Conservation (phyloP, 306 rosid species). For the Crataegus laevigata region DNA sequence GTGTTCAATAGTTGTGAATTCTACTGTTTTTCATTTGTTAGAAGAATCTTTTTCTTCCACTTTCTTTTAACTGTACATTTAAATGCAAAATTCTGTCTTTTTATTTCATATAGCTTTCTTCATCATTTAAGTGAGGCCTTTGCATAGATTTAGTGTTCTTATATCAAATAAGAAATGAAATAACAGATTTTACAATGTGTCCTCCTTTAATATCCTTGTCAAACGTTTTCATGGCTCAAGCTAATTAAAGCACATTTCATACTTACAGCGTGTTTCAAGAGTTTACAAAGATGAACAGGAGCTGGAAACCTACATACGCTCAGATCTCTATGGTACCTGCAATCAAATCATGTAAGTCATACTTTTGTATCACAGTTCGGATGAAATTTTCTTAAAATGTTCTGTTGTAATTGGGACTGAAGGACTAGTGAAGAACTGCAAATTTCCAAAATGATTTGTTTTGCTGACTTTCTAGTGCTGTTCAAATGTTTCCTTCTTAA, state of each 20-base stretch:
- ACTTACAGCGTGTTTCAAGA: slow-evolving; percentile 56
- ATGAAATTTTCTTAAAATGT: slow-evolving; percentile 1
- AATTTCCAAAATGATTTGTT: background rate
- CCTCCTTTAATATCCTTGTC: slow-evolving; percentile 3
- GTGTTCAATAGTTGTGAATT: background rate
- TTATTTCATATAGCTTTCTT: background rate
- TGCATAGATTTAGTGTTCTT: background rate
- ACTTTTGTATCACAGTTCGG: slow-evolving; percentile 13
- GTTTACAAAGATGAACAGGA: slow-evolving; percentile 78
- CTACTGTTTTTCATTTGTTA: background rate
- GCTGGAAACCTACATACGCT: slow-evolving; percentile 74
- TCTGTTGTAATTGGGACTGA: background rate
- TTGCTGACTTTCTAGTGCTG: background rate
- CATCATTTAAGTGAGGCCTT: background rate
- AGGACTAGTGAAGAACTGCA: background rate
- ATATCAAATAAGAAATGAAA: background rate
- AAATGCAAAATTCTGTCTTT: background rate
- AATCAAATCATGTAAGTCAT: slow-evolving; percentile 46
- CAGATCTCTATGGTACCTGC: slow-evolving; percentile 66
- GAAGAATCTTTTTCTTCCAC: background rate
- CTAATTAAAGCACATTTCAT: slow-evolving; percentile 25
- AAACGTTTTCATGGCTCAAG: slow-evolving; percentile 12
- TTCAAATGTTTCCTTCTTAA: background rate
- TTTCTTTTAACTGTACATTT: background rate
- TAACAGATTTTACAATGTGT: background rate